Evolutionary conservation across 2,329 filamentous ascomycete species (phyloP).

Genomic region (Microsporum audouinii): DNA sequence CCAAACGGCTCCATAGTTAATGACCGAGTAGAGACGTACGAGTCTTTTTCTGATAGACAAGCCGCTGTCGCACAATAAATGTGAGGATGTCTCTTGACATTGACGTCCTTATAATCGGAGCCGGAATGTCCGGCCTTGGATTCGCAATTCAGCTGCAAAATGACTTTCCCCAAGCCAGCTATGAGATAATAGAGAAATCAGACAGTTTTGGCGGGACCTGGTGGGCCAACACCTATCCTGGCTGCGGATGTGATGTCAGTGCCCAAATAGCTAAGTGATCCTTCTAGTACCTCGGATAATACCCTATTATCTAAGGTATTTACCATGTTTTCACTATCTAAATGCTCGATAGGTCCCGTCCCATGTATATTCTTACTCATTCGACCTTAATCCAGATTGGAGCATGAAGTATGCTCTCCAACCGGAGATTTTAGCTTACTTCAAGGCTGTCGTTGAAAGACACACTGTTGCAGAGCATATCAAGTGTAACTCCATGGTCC

Average conservation of each 20-base stretch:
- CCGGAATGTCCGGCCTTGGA: slow-evolving; percentile 39
- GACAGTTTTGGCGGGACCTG: slow-evolving; percentile 29
- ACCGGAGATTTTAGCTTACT: slow-evolving; percentile 27
- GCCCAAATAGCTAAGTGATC: neutral
- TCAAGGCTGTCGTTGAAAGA: slow-evolving; percentile 15
- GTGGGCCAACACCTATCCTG: slow-evolving; percentile 27
- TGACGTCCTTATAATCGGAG: slow-evolving; percentile 42
- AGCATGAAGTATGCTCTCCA: slow-evolving; percentile 26
- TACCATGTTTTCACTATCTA: neutral
- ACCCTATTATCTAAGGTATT: neutral
- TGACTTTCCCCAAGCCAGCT: slow-evolving; percentile 28
- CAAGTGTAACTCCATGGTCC: slow-evolving; percentile 16
- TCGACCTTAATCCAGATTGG: slow-evolving; percentile 33
- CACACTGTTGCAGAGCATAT: slow-evolving; percentile 18
- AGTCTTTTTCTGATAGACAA: neutral
- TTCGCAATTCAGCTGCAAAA: slow-evolving; percentile 37
- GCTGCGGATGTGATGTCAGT: slow-evolving; percentile 29
- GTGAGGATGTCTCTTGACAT: slow-evolving; percentile 28
- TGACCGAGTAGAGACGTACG: neutral
- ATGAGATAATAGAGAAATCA: slow-evolving; percentile 37
- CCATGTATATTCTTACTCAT: slow-evolving; percentile 36
- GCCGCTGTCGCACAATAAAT: no score
- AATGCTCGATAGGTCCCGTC: slow-evolving; percentile 18
- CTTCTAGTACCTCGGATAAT: neutral
- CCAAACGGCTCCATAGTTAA: neutral